phyloP scores from a whole-genome alignment of 2,329 filamentous ascomycete genomes.

The Aspergillus sp. region DNA sequence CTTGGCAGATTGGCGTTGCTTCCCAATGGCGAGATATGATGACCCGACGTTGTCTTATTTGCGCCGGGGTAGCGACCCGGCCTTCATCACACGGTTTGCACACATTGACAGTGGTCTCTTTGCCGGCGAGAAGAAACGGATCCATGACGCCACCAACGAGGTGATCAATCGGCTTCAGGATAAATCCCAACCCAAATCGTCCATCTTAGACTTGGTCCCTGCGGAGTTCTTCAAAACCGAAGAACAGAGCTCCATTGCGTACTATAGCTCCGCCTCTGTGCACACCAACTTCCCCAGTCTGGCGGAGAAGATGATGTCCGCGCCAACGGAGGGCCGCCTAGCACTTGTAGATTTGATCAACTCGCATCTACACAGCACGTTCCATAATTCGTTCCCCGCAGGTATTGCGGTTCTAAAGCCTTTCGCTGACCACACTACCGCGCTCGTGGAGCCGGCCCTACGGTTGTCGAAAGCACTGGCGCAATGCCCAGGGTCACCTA shows the following conservation, averaged over 20 bases:
- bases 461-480: slow-evolving; percentile 73
- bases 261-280: slow-evolving; percentile 67
- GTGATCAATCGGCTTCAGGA: slow-evolving; percentile 58
- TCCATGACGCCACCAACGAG: slow-evolving; percentile 62
- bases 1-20: slow-evolving; percentile 71
- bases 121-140: slow-evolving; percentile 63
- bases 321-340: slow-evolving; percentile 59
- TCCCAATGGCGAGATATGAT: slow-evolving; percentile 78
- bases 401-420: slow-evolving; percentile 84
- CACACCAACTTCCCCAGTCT: slow-evolving; percentile 65
- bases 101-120: slow-evolving; percentile 70
- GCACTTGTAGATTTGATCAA: slow-evolving; percentile 74
- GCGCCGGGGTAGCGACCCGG: slow-evolving; percentile 70
- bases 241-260: slow-evolving; percentile 67
- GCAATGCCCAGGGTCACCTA: slow-evolving; percentile 69
- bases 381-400: slow-evolving; percentile 72
- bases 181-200: slow-evolving; percentile 48
- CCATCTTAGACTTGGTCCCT: slow-evolving; percentile 60
- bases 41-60: slow-evolving; percentile 71
- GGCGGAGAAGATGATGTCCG: slow-evolving; percentile 57
- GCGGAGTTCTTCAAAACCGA: slow-evolving; percentile 64
- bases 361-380: slow-evolving; percentile 78
- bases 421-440: slow-evolving; percentile 69
- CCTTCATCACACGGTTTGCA: slow-evolving; percentile 68
- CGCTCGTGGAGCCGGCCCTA: slow-evolving; percentile 66